Base-by-base conservation (phyloP, 345 rosid species). In the Lepidium aucheri region DNA sequence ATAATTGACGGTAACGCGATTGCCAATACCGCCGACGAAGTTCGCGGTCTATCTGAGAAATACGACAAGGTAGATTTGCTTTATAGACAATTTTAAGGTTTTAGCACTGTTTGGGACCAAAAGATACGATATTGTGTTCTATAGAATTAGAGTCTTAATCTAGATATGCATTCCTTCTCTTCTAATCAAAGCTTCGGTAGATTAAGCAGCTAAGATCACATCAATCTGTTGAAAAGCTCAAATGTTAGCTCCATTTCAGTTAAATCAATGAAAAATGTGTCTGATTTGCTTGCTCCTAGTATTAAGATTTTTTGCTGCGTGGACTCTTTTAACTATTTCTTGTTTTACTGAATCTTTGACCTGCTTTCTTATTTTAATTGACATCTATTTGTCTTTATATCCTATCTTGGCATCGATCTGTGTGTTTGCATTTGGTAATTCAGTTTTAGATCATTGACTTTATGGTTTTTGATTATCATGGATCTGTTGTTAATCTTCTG, bases 11-110 rank as follows among this genome's bases (percentile, higher is more conserved):
- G 96, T 11, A 87, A 83, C 74, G 86, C 79, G 30, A 75, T 89
- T 53, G 96, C 96, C 9, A 80, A 84, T 58, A 86, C 95, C 53
- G 91, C 91, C 24, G 83, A 80, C 6, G 93, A 89, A 79, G 87
- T 89, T 61, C 77, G 79, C 51, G 73, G 56, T 13, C 81, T 92
- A 28, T 81, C 81, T 8, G 70, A 84, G 56, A 86, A 89, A 74
- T 76, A 84, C 54, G 85, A 83, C 82, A 86, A 87, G 93, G 96
- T 84, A 67, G 30, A 35, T 39, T 13, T 17, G 30, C 17, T 4
- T 14, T 53, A 10, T n/a, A n/a, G 0, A 9, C 36, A 20, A 10
- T 54, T 20, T 66, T 12, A 5, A 5, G 8, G 34, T 34, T 52
- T 40, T n/a, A 33, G 33, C 30, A 28, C 59, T 63, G 12, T 30